Base-by-base conservation (phyloP, 768 basidiomycete species). In the Antrodiella citrinella region DNA sequence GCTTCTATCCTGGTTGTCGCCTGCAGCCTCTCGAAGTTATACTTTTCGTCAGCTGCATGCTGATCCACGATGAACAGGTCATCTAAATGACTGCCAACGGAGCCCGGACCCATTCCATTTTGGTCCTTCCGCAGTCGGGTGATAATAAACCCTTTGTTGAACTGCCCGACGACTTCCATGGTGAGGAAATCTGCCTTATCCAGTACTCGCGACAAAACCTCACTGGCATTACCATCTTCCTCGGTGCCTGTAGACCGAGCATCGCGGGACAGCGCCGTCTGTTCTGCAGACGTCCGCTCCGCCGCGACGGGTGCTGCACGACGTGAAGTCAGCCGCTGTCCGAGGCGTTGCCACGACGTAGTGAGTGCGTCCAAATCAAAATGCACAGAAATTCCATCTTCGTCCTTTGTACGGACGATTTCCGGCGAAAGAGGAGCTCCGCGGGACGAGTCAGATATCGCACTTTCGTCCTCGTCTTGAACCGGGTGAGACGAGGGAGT, bases 21-120 rank as follows among this genome's bases (percentile, higher is more conserved):
- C 65, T 98, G 95, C 51, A 98, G 68, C 1, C 80, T 87, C 72
- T 98, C 96, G 62, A 98, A 98, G 63, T 98, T 98, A 68, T 90
- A 97, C 70, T 98, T 98, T 67, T 98, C 96, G 66, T 99, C 96
- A 4, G 91, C 84, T 3, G 95, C 95, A 65, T 98, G 95, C 62
- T 98, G 95, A 59, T 98, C 95, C 15, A 98, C 78, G 54, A 99
- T 92, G 68, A 97, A 98, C 39, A 99, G 70, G 59, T 99, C 95
- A 61, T 98, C 94, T 68, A 81, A 71, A n/a, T n/a, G n/a, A n/a
- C n/a, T n/a, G n/a, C n/a, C n/a, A 11, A 35, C 30, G 52, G 21
- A 20, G 39, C 19, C 18, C 12, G 22, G 25, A 3, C 15, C 35
- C 20, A 7, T 35, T 15, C 30, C 30, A 44, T 18, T 15, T 3